Evolutionary conservation across 83 land plant species (phyloP).

Genomic region (Picea mariana): DNA sequence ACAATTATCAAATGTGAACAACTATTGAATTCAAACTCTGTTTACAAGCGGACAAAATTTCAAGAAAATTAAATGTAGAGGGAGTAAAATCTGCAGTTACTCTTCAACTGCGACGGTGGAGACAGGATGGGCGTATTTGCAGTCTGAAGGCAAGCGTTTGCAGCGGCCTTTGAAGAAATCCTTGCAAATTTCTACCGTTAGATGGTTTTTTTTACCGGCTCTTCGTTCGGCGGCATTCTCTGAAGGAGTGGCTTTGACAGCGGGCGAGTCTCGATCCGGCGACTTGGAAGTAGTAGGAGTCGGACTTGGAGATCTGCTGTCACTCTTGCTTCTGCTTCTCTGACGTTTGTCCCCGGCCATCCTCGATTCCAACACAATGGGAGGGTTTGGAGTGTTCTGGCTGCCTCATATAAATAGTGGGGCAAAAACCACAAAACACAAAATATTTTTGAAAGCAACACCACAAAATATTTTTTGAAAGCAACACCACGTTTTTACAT

Average conservation of each 20-base stretch:
- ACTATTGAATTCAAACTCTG: no score
- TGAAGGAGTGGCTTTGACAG: not conserved
- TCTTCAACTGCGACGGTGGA: constrained; percentile 28
- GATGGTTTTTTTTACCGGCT: not conserved
- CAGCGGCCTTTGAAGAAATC: constrained; percentile 33
- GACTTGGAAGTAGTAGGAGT: not conserved
- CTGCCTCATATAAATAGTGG: no score
- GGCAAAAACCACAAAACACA: no score
- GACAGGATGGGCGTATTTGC: constrained; percentile 40
- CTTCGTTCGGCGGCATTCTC: not conserved
- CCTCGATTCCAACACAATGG: not conserved
- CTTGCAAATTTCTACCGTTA: constrained; percentile 35
- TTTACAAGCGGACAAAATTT: no score
- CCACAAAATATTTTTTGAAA: no score
- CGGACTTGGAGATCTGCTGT: not conserved
- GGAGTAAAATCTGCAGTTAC: constrained; percentile 8
- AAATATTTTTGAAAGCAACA: no score
- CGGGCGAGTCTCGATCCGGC: not conserved
- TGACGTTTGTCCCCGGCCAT: constrained; percentile 14
- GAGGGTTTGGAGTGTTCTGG: not conserved
- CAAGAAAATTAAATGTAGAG: not conserved
- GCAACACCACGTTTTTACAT: no score
- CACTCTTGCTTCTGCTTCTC: not conserved
- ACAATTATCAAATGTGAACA: no score
- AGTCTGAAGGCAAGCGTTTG: constrained; percentile 23